These are phyloP conservation scores for Globisporangium radiosum DNA, from an alignment of 352 stramenopile genomes.

Conservation along the genomic window DNA sequence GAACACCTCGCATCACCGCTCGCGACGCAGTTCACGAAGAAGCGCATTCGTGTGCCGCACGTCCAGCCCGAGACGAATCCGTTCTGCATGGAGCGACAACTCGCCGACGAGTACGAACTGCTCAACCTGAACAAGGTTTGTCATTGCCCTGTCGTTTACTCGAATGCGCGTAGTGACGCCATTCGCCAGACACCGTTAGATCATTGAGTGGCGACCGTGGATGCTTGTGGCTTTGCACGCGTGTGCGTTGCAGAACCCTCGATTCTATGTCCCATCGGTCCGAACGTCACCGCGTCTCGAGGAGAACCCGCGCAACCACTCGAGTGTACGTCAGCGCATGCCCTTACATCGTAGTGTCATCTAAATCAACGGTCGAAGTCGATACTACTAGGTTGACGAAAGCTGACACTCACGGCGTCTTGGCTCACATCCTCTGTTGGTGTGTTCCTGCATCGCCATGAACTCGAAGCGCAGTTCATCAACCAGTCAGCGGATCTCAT, in stretches of 20 bases:
- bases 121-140: conserved; percentile 80
- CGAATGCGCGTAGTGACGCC: too few relatives aligned
- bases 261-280: conserved; percentile 58
- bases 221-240: neutral
- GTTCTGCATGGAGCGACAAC: conserved; percentile 64
- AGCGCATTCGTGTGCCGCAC: conserved; percentile 49
- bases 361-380: too few relatives aligned
- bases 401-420: neutral
- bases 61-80: conserved; percentile 59
- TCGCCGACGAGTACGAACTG: conserved; percentile 69
- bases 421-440: too few relatives aligned
- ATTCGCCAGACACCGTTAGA: too few relatives aligned
- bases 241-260: conserved; percentile 39
- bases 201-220: too few relatives aligned
- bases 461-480: conserved; percentile 36
- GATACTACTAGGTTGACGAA: too few relatives aligned
- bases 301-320: conserved; percentile 72
- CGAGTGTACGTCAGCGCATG: conserved; percentile 34
- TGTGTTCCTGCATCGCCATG: too few relatives aligned
- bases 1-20: conserved; percentile 24
- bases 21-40: conserved; percentile 50
- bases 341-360: neutral
- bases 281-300: conserved; percentile 30
- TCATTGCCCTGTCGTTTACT: neutral
- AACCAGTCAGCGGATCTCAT: conserved; percentile 51